Base-by-base conservation (phyloP, 495 filamentous ascomycete species). In the Aspergillus bridgeri region DNA sequence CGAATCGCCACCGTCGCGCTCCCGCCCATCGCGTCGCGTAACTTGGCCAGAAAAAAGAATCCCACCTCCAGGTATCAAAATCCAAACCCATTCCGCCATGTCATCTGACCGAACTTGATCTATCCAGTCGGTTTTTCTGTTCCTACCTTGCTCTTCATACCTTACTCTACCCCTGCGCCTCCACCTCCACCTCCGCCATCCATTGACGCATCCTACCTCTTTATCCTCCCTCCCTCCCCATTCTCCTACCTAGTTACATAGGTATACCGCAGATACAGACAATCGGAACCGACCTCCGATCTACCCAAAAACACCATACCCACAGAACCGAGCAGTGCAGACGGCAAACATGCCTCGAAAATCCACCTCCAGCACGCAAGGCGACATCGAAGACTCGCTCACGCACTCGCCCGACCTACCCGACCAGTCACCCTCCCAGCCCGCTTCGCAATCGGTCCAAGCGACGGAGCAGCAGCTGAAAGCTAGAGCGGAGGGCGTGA, bases 401-500 rank as follows among this genome's bases (percentile, higher is more conserved):
- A 54, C 51, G 7, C 64, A 59, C 29, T 22, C 61, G 2, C 27
- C 27, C 27, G 27, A 29, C 27, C 27, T 29, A 1, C 27, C 27
- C 27, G 27, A 29, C 6, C 68, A 69, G 18, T 22, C 47, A 24
- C 58, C 46, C 19, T 43, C 6, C 5, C 58, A 47, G 43, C 6
- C 24, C 17, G 53, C 51, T 27, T 15, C 43, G 5, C 56, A 61
- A 7, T 25, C 21, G 38, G 62, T 68, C 47, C 63, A 75, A 64
- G 75, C 70, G 45, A 79, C 76, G 47, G 76, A 79, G 60, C 76
- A 79, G 49, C 76, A 79, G 57, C 48, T 78, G 22, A 79, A 79
- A 63, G 74, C 76, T 17, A 65, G 74, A 7, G 73, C 74, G 0
- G 76, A 79, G 58, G 73, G 74, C 29, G 72, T 75, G 17, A 75